Percentiles rank a stretch among this genome's conserved stretches.
These are phyloP conservation scores for Venustampulla echinocandica DNA, from an alignment of 495 filamentous ascomycete species.

Conservation along the genomic window DNA sequence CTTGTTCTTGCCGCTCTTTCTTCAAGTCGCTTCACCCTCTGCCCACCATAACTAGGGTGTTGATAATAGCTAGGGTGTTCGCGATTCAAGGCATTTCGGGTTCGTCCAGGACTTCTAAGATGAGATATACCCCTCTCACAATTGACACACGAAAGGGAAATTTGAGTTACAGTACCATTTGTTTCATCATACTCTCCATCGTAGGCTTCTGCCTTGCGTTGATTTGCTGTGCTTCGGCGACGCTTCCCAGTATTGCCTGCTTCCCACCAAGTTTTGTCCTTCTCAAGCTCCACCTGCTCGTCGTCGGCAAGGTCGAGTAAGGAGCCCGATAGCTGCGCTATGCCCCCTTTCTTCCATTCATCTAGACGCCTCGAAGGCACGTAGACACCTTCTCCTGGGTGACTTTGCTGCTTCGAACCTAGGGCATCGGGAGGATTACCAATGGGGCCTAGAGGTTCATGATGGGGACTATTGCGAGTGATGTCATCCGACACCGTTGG, in stretches of 20 bases:
- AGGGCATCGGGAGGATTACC: conserved; percentile 36
- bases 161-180: conserved; percentile 30
- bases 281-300: conserved; percentile 28
- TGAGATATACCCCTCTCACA: conserved; percentile 11
- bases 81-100: not conserved
- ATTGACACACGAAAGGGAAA: conserved; percentile 1
- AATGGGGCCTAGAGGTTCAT: conserved; percentile 9
- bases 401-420: conserved; percentile 34
- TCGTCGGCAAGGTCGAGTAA: conserved; percentile 39
- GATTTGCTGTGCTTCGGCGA: conserved; percentile 21
- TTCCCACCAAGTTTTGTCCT: conserved; percentile 48
- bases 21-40: not conserved
- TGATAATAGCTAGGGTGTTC: not conserved
- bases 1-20: not conserved
- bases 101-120: not conserved
- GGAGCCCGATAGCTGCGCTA: conserved; percentile 40
- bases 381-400: conserved; percentile 35
- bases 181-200: conserved; percentile 43
- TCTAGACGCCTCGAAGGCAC: conserved; percentile 39
- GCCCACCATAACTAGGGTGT: not conserved
- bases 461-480: not conserved
- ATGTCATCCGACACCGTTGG: not conserved
- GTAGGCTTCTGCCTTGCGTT: conserved; percentile 31
- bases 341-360: conserved; percentile 50
- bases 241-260: conserved; percentile 26